A percentile compares a stretch with the other conserved stretches of the same genome.
phyloP scores from a whole-genome alignment of 805 yeast species.

The Hanseniaspora jakobsenii region DNA sequence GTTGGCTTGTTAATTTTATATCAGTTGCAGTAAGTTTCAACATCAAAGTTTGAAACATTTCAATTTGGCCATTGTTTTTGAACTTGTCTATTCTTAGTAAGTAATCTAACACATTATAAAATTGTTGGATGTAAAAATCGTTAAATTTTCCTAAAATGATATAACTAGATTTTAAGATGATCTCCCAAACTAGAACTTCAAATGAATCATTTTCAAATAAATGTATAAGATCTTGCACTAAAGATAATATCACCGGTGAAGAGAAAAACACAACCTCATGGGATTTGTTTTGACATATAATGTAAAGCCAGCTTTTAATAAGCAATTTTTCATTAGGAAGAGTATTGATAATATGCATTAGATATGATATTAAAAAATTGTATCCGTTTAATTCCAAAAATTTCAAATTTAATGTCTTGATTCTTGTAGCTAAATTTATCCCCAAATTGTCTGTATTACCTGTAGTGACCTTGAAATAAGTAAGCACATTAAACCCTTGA shows the following conservation, averaged over 20 bases:
- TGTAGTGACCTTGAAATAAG: constrained; percentile 4
- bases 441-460: constrained; percentile 10
- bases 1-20: not conserved
- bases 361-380: not conserved
- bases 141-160: constrained; percentile 1
- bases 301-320: constrained; percentile 10
- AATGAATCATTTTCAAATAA: not conserved
- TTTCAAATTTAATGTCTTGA: not conserved
- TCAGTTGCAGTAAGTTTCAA: constrained; percentile 7
- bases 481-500: constrained; percentile 9
- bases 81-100: constrained; percentile 2
- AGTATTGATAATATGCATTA: not conserved
- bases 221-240: not conserved
- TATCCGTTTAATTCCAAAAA: not conserved
- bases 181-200: constrained; percentile 6
- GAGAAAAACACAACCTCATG: not conserved
- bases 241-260: not conserved
- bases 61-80: constrained; percentile 1
- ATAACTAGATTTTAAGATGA: not conserved
- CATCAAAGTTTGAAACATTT: constrained; percentile 6
- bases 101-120: not conserved
- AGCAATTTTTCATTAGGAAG: not conserved
- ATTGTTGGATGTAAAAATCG: constrained; percentile 1
- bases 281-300: constrained; percentile 1
- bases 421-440: constrained; percentile 5